These are phyloP conservation scores for Agaricus subrufescens DNA, from an alignment of 768 basidiomycete genomes.

Conservation along the genomic window DNA sequence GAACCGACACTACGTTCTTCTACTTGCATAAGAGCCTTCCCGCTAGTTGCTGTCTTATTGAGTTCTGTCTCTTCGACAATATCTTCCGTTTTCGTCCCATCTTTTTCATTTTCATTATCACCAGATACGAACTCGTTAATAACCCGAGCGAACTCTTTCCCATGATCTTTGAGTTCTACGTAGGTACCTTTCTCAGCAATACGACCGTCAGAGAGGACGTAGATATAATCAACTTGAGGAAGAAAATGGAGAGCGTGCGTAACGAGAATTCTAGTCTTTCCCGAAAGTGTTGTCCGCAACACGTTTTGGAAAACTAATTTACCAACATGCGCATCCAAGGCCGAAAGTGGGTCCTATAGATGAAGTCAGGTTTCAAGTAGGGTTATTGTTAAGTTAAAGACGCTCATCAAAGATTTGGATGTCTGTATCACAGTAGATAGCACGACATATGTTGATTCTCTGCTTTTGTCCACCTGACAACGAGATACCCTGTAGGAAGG, in stretches of 20 bases:
- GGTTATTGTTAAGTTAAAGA: neutral
- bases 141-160: conserved; percentile 70
- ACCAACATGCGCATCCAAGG: conserved; percentile 90
- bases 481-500: conserved; percentile 61
- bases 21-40: conserved; percentile 67
- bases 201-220: conserved; percentile 69
- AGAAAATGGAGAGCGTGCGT: conserved; percentile 92
- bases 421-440: conserved; percentile 82
- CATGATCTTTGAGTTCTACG: conserved; percentile 55
- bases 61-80: conserved; percentile 23
- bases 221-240: conserved; percentile 82
- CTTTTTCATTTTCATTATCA: conserved; percentile 47
- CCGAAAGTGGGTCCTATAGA: conserved; percentile 73
- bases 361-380: neutral
- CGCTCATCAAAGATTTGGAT: conserved; percentile 80
- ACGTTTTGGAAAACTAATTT: conserved; percentile 85
- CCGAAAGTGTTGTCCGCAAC: conserved; percentile 53
- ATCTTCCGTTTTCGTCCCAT: conserved; percentile 33
- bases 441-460: conserved; percentile 79
- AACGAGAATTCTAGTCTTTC: conserved; percentile 83
- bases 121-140: conserved; percentile 74
- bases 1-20: conserved; percentile 83
- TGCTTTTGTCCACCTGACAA: conserved; percentile 81
- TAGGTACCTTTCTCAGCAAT: conserved; percentile 83
- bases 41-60: conserved; percentile 32